phyloP scores from a whole-genome alignment of 1,284 basidiomycete genomes.

The Cryptococcus sp. region DNA sequence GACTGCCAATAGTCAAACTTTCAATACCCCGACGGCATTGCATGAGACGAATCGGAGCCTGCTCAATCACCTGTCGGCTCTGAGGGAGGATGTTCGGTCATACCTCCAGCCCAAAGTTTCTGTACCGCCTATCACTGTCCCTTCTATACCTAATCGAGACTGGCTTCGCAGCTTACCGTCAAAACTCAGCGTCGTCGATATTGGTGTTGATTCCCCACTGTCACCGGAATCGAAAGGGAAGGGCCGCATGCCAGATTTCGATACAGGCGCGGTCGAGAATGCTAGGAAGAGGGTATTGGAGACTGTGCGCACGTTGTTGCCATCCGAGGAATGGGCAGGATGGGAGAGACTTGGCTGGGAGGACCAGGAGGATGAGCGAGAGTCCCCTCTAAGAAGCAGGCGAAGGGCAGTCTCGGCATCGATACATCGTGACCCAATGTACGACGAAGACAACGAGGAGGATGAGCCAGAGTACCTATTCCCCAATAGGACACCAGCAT shows the following conservation, averaged over 20 bases:
- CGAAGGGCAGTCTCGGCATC: neutral
- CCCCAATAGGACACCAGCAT: slow-evolving; percentile 48
- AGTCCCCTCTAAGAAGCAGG: slow-evolving; percentile 22
- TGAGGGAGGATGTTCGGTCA: slow-evolving; percentile 41
- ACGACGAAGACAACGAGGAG: slow-evolving; percentile 18
- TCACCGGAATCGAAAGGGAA: neutral
- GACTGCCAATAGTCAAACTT: neutral
- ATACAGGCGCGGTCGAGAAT: slow-evolving; percentile 19
- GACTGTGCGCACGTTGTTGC: slow-evolving; percentile 39
- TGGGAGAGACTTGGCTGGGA: slow-evolving; percentile 49
- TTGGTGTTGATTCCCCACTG: slow-evolving; percentile 9
- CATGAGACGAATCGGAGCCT: slow-evolving; percentile 13
- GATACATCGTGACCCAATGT: neutral
- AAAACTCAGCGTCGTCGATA: slow-evolving; percentile 30
- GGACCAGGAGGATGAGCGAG: slow-evolving; percentile 30
- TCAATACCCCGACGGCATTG: neutral
- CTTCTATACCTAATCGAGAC: slow-evolving; percentile 19
- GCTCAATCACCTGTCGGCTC: slow-evolving; percentile 33
- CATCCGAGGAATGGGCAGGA: slow-evolving; percentile 47
- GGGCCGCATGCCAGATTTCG: neutral
- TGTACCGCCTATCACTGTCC: slow-evolving; percentile 2
- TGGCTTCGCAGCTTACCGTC: slow-evolving; percentile 36
- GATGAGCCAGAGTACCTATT: slow-evolving; percentile 50
- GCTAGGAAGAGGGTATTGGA: slow-evolving; percentile 37
- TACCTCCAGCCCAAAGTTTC: slow-evolving; percentile 17